Evolutionary conservation across 306 rosid genomes (phyloP), one percentile per base, ranked within the genome.

Genomic region (Medicago ruthenica): DNA sequence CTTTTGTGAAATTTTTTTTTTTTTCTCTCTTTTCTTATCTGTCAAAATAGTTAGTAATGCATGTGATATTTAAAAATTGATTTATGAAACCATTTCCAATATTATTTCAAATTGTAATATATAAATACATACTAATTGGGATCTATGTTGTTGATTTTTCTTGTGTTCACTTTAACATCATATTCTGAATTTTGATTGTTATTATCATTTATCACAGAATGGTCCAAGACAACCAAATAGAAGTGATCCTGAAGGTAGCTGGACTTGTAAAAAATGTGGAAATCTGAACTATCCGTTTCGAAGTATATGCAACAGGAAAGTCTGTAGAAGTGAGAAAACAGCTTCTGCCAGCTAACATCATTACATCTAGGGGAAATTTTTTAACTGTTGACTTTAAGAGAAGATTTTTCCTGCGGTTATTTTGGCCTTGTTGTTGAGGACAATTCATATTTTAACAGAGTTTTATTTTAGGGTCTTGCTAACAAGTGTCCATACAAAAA

Each of bases 241-340:
- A 34, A 55, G 73, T 39, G 55, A 61, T 51, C 89, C 85, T 34
- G 89, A 83, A 60, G 89, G 89, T 66, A 81, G 85, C 77, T 86
- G 86, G 87, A 81, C 73, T 18, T 86, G 87, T 72, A 41, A 4
- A 72, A 78, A 86, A 9, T 86, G 87, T 15, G 89, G 87, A 18
- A 80, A 83, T 39, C 58, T 86, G 50, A 86, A 86, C 76, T 83
- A 86, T 72, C 89, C 85, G 36, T 86, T 83, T 67, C 74, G 87
- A 71, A 77, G 57, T 61, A 83, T 75, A 18, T 86, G 89, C 84
- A 86, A 86, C 81, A 58, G 77, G 4, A 83, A 83, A 79, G 85
- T 62, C 8, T 83, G 87, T 67, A 83, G 84, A 71, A 62, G 59
- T 71, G 85, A 83, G 85, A 83, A 50, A 79, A 76, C 87, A 70